Evolutionary conservation across 2,329 filamentous ascomycete genomes (phyloP).

Genomic region (Aspergillus felis): DNA sequence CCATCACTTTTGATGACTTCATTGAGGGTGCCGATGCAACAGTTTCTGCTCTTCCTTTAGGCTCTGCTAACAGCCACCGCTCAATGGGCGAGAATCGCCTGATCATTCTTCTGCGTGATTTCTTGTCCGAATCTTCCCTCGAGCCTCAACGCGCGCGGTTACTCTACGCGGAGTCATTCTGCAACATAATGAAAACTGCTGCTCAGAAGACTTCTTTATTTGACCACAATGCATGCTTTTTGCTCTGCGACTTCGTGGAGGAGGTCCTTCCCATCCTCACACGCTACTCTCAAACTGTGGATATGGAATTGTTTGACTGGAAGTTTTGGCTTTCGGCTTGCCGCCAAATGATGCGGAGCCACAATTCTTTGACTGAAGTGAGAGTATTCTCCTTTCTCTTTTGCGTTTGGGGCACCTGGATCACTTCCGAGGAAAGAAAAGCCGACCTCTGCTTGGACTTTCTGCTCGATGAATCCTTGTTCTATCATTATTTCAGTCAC

Average conservation of each 20-base stretch:
- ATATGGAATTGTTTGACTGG: constrained; percentile 53
- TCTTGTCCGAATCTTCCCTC: constrained; percentile 61
- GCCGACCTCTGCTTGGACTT: constrained; percentile 68
- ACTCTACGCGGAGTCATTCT: constrained; percentile 73
- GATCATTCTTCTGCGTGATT: constrained; percentile 75
- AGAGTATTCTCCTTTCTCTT: constrained; percentile 79
- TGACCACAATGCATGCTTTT: constrained; percentile 79
- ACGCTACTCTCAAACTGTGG: constrained; percentile 53
- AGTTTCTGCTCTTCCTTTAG: constrained; percentile 58
- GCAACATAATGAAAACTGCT: constrained; percentile 66
- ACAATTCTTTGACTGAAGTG: constrained; percentile 88
- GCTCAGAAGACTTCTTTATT: constrained; percentile 74
- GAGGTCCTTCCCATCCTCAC: constrained; percentile 68
- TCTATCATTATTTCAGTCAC: constrained; percentile 81
- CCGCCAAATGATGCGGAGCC: constrained; percentile 71
- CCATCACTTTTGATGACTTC: constrained; percentile 64
- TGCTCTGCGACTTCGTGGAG: constrained; percentile 86
- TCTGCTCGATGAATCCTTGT: constrained; percentile 69
- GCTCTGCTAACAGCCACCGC: constrained; percentile 66
- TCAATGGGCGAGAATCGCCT: constrained; percentile 87
- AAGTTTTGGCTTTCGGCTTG: constrained; percentile 80
- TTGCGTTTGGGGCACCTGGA: constrained; percentile 71
- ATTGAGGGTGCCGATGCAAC: constrained; percentile 64
- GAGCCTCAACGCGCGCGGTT: constrained; percentile 56
- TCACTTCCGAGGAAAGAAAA: constrained; percentile 64